Conservation (phyloP, 2,329 filamentous ascomycete species). For the Cryphonectria nitschkei region DNA sequence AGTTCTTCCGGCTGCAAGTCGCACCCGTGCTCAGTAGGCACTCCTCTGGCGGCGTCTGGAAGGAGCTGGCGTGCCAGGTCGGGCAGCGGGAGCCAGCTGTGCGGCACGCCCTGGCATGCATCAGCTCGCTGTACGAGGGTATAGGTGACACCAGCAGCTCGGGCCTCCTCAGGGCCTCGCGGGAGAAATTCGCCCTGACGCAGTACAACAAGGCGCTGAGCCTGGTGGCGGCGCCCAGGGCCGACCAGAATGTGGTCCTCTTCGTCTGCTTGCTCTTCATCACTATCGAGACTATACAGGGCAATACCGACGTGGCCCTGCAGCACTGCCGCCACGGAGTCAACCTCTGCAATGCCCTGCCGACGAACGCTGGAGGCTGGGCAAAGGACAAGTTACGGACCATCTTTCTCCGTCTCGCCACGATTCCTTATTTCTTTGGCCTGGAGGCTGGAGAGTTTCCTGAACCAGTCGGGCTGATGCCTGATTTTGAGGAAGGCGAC, state of each 20-base stretch:
- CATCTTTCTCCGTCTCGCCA: conserved; percentile 49
- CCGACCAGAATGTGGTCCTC: conserved; percentile 41
- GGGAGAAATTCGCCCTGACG: conserved; percentile 42
- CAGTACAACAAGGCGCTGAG: conserved; percentile 56
- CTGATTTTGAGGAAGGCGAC: background rate
- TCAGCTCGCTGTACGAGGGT: conserved; percentile 52
- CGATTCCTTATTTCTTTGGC: conserved; percentile 41
- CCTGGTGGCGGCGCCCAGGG: conserved; percentile 43
- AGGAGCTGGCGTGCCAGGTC: conserved; percentile 49
- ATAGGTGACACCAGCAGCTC: conserved; percentile 32
- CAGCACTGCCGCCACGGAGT: conserved; percentile 39
- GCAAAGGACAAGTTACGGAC: conserved; percentile 45
- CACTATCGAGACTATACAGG: conserved; percentile 52
- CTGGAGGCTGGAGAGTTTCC: conserved; percentile 20
- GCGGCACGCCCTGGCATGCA: conserved; percentile 53
- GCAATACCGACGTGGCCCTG: conserved; percentile 45
- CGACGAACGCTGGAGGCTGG: conserved; percentile 22
- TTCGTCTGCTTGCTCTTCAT: conserved; percentile 54
- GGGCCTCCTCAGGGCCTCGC: conserved; percentile 32
- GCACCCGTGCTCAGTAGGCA: conserved; percentile 47
- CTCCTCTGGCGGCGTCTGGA: conserved; percentile 49
- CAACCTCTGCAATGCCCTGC: conserved; percentile 30
- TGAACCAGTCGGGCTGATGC: conserved; percentile 14
- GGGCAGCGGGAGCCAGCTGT: conserved; percentile 50
- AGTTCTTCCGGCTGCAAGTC: conserved; percentile 45